phyloP scores from a whole-genome alignment of 768 basidiomycete species.

The Suillus discolor region DNA sequence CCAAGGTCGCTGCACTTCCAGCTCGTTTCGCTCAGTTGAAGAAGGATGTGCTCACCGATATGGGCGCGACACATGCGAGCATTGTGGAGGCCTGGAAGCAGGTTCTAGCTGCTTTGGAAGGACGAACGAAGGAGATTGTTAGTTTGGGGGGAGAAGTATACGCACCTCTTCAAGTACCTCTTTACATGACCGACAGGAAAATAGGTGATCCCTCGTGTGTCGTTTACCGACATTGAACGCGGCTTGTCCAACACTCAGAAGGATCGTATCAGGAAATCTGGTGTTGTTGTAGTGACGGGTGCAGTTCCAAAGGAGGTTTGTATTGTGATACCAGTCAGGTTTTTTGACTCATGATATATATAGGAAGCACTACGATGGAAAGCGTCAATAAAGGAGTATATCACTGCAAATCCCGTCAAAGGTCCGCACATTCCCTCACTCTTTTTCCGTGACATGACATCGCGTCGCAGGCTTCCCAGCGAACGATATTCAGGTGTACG shows the following conservation, averaged over 20 bases:
- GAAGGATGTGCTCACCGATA: constrained; percentile 49
- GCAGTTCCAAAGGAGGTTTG: constrained; percentile 56
- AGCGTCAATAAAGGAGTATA: constrained; percentile 52
- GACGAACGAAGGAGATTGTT: constrained; percentile 49
- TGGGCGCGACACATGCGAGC: constrained; percentile 15
- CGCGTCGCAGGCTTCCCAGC: constrained; percentile 58
- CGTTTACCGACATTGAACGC: constrained; percentile 43
- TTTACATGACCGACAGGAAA: not conserved
- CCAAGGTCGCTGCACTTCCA: constrained; percentile 46
- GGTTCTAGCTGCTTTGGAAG: constrained; percentile 52
- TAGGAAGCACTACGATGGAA: constrained; percentile 68
- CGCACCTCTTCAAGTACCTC: not conserved
- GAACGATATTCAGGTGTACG: constrained; percentile 70
- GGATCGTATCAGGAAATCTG: constrained; percentile 48
- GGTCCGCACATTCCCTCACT: constrained; percentile 32
- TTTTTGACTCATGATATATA: not conserved
- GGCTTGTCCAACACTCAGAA: constrained; percentile 52
- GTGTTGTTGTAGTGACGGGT: constrained; percentile 58
- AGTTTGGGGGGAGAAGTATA: constrained; percentile 49
- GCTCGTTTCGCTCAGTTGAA: constrained; percentile 63
- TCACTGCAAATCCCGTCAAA: constrained; percentile 53
- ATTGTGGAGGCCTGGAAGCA: constrained; percentile 56
- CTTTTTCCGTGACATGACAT: not conserved
- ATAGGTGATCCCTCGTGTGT: constrained; percentile 55
- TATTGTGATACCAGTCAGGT: constrained; percentile 18